phyloP scores from a whole-genome alignment of 2,329 filamentous ascomycete species.

The Drechmeria coniospora region DNA sequence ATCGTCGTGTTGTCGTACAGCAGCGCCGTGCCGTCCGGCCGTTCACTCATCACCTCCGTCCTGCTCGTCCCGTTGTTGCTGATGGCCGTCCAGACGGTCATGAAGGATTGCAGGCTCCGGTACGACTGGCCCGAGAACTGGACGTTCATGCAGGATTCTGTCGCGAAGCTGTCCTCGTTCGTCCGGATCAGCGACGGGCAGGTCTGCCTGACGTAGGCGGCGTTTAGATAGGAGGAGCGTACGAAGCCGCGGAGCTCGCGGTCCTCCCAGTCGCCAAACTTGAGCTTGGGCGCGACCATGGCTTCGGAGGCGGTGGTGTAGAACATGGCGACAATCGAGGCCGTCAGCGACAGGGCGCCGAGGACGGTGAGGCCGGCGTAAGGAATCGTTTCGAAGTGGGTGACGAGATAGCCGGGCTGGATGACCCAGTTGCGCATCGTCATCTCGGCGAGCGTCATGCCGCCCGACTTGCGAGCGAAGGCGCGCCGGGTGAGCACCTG shows the following conservation, averaged over 20 bases:
- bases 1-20: constrained; percentile 62
- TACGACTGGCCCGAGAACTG: constrained; percentile 56
- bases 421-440: constrained; percentile 64
- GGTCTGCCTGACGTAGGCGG: constrained; percentile 32
- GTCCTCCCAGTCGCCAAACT: constrained; percentile 35
- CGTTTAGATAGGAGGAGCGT: constrained; percentile 47
- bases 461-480: constrained; percentile 40
- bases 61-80: constrained; percentile 26
- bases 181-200: constrained; percentile 47
- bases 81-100: constrained; percentile 37
- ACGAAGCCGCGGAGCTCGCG: constrained; percentile 40
- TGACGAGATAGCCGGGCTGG: constrained; percentile 57
- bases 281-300: constrained; percentile 58
- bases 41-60: constrained; percentile 21
- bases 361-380: constrained; percentile 49
- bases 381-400: constrained; percentile 48
- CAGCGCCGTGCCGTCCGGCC: constrained; percentile 47
- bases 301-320: constrained; percentile 67
- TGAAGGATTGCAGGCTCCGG: constrained; percentile 51
- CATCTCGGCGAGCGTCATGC: constrained; percentile 62
- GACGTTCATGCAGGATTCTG: constrained; percentile 49
- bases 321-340: constrained; percentile 50
- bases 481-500: constrained; percentile 60
- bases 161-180: constrained; percentile 23
- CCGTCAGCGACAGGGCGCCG: constrained; percentile 47